Conservation (phyloP, 768 basidiomycete species). For the Lepiota subincarnata region DNA sequence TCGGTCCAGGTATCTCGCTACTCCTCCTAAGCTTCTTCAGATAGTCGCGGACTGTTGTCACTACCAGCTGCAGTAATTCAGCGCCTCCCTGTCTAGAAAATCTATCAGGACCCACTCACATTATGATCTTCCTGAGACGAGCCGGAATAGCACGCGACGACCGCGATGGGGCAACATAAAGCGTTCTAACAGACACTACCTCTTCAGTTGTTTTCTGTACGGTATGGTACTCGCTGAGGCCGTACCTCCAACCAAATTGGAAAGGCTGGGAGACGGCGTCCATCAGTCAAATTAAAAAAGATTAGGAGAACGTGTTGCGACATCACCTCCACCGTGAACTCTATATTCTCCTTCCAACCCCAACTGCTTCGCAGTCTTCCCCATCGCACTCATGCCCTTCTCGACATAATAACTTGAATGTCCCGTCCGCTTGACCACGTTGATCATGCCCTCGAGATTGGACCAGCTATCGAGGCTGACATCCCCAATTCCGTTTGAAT, state of each 20-base stretch:
- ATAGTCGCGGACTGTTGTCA: conserved; percentile 65
- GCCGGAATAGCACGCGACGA: conserved; percentile 77
- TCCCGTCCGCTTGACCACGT: conserved; percentile 73
- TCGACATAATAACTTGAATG: conserved; percentile 86
- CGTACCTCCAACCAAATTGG: conserved; percentile 80
- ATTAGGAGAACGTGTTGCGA: neutral
- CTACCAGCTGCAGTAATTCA: conserved; percentile 46
- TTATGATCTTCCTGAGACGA: conserved; percentile 78
- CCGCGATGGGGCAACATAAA: conserved; percentile 77
- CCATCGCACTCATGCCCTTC: conserved; percentile 82
- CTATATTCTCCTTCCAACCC: conserved; percentile 62
- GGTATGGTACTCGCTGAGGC: neutral
- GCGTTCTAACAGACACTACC: conserved; percentile 51
- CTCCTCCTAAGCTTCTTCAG: conserved; percentile 52
- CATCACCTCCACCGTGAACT: conserved; percentile 75
- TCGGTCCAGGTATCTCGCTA: conserved; percentile 28
- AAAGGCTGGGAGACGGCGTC: conserved; percentile 50
- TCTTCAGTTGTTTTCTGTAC: neutral
- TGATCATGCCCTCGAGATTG: conserved; percentile 74
- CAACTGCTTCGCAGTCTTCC: conserved; percentile 69
- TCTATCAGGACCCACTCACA: conserved; percentile 35
- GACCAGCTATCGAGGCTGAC: conserved; percentile 81
- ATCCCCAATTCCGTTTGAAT: conserved; percentile 61
- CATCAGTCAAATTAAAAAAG: conserved; percentile 5
- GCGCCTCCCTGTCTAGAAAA: neutral